Percentiles rank a stretch among this genome's conserved stretches.
These are phyloP conservation scores for Theileria annulata DNA, from an alignment of 169 alveolate species.

Conservation along the genomic window DNA sequence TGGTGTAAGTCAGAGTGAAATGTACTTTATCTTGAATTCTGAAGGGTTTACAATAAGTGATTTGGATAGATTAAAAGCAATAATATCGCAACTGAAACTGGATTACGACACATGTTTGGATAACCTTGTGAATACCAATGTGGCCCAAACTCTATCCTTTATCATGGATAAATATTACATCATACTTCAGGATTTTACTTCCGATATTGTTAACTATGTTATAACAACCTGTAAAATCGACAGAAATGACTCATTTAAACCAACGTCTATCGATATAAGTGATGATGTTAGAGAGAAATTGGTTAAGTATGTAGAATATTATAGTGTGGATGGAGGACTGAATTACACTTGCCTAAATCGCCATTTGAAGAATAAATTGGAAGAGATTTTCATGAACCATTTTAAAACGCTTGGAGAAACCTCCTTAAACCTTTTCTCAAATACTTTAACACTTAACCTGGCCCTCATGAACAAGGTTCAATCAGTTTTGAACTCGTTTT, in stretches of 20 bases:
- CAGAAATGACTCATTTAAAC: not conserved
- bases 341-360: not conserved
- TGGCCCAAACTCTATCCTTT: constrained; percentile 19
- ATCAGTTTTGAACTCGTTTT: not conserved
- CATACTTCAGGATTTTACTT: constrained; percentile 35
- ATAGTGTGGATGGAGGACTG: not conserved
- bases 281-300: not conserved
- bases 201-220: constrained; percentile 16
- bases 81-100: constrained; percentile 6
- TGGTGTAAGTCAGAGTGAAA: not conserved
- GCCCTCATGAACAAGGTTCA: not conserved
- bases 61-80: constrained; percentile 9
- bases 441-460: not conserved
- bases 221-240: not conserved
- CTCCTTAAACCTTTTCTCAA: not conserved
- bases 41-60: not conserved
- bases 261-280: not conserved
- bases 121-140: constrained; percentile 17
- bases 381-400: constrained; percentile 5
- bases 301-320: constrained; percentile 1
- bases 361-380: constrained; percentile 5
- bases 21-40: not conserved
- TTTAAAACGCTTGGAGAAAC: not conserved
- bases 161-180: constrained; percentile 24
- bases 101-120: constrained; percentile 21